Conservation (phyloP, 805 yeast species). For the Naumovozyma dairenensis region DNA sequence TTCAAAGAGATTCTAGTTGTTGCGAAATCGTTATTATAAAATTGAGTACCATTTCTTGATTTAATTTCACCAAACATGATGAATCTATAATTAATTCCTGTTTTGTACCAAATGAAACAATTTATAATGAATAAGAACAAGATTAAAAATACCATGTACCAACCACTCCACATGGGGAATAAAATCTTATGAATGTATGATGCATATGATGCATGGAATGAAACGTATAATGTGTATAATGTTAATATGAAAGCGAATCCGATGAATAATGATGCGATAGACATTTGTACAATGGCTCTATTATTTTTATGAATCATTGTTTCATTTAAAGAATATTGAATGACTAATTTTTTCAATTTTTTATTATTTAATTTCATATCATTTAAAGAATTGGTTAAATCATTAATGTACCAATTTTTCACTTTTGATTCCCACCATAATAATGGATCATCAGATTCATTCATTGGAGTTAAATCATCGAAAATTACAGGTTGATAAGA, state of each 20-base stretch:
- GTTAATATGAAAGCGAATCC: constrained; percentile 68
- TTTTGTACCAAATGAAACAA: constrained; percentile 61
- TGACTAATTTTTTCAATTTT: constrained; percentile 21
- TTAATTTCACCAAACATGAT: constrained; percentile 73
- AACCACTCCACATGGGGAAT: constrained; percentile 90
- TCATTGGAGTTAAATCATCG: constrained; percentile 9
- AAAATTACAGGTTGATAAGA: constrained; percentile 9
- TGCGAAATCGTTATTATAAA: constrained; percentile 30
- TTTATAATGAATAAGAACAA: constrained; percentile 55
- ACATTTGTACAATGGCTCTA: constrained; percentile 33
- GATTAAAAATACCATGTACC: constrained; percentile 54
- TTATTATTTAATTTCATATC: constrained; percentile 22
- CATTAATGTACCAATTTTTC: constrained; percentile 33
- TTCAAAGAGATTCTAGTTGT: constrained; percentile 33
- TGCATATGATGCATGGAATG: constrained; percentile 34
- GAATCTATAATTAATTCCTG: constrained; percentile 79
- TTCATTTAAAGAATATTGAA: constrained; percentile 25
- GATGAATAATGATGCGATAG: constrained; percentile 53
- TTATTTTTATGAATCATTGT: constrained; percentile 28
- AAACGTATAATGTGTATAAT: constrained; percentile 46
- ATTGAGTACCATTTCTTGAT: constrained; percentile 40
- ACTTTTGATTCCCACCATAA: constrained; percentile 25
- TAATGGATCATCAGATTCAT: constrained; percentile 23
- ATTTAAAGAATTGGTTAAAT: constrained; percentile 18
- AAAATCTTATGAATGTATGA: constrained; percentile 41